Evolutionary conservation across 139 green algal genomes (phyloP).

Genomic region (Chlamydomonas asymmetrica): DNA sequence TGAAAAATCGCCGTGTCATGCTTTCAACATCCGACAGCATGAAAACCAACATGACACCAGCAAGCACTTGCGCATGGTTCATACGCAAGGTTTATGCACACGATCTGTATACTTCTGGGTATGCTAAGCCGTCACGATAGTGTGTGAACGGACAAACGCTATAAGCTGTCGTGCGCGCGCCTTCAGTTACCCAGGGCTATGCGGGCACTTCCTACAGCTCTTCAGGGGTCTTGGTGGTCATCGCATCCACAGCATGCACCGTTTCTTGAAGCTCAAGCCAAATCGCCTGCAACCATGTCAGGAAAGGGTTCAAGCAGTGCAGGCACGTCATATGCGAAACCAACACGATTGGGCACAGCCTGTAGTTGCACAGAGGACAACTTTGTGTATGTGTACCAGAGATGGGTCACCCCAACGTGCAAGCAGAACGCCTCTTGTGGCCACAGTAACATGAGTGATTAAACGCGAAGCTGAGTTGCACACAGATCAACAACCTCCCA

Average conservation of each 20-base stretch:
- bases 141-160: too few species aligned
- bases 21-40: too few species aligned
- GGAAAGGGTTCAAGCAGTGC: neutral
- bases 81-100: too few species aligned
- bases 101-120: too few species aligned
- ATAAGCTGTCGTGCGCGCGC: too few species aligned
- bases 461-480: neutral
- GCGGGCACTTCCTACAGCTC: too few species aligned
- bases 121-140: too few species aligned
- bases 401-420: neutral
- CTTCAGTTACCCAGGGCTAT: too few species aligned
- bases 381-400: neutral
- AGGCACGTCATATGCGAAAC: neutral
- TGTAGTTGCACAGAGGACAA: neutral
- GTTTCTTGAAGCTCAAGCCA: conserved; percentile 82
- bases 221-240: conserved; percentile 74
- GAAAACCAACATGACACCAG: too few species aligned
- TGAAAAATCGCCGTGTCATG: too few species aligned
- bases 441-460: neutral
- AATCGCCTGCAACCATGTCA: conserved; percentile 64
- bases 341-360: neutral
- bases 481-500: neutral
- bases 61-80: too few species aligned
- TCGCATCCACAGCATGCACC: conserved; percentile 85
- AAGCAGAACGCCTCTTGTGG: neutral